Percentiles rank a stretch among this genome's conserved stretches.
Evolutionary conservation across 1,284 basidiomycete species (phyloP).

Genomic region (Heterobasidion annosum): DNA sequence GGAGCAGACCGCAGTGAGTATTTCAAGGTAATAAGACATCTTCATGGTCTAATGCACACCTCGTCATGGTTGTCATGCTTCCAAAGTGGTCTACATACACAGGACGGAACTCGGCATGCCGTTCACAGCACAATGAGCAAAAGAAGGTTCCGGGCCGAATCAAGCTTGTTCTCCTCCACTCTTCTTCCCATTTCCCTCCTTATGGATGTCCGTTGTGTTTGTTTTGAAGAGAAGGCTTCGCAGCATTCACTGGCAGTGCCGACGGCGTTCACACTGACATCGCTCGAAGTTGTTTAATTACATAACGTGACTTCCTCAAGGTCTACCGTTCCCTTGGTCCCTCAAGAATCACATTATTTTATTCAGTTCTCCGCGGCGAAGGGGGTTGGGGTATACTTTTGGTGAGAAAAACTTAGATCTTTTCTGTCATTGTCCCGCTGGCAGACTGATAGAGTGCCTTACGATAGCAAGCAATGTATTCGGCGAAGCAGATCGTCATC

Average conservation of each 20-base stretch:
- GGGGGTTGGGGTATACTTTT: neutral
- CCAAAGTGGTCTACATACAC: too few species aligned
- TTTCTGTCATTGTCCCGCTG: neutral
- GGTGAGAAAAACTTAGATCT: neutral
- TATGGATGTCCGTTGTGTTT: neutral
- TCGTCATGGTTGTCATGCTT: too few species aligned
- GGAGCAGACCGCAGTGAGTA: too few species aligned
- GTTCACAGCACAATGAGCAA: neutral
- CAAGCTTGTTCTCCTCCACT: neutral
- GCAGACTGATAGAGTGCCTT: slow-evolving; percentile 5
- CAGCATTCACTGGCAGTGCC: neutral
- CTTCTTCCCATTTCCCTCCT: neutral
- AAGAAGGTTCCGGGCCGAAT: neutral
- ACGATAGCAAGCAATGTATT: neutral
- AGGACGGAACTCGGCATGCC: neutral
- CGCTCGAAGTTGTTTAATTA: neutral
- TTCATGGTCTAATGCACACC: too few species aligned
- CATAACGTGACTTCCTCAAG: neutral
- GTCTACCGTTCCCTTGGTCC: neutral
- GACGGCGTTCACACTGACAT: neutral
- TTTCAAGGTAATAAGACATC: too few species aligned
- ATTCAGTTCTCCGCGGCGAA: slow-evolving; percentile 3
- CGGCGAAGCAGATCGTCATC: neutral
- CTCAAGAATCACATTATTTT: neutral
- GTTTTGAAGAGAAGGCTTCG: neutral